Base-by-base conservation (phyloP, 1,284 basidiomycete species). In the Moesziomyces globuligerus region DNA sequence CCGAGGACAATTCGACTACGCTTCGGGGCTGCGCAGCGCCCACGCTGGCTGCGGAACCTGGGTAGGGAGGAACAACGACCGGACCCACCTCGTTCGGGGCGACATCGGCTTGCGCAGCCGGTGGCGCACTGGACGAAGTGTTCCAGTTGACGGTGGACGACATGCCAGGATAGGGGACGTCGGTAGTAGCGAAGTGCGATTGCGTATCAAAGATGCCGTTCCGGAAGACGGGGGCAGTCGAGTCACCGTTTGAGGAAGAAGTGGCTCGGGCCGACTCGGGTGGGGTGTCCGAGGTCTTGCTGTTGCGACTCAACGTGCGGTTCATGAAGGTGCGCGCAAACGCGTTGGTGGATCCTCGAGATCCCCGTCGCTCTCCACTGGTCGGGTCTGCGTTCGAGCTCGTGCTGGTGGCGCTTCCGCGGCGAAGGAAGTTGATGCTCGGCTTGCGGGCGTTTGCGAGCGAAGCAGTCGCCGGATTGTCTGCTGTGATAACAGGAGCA, bases 381-480 rank as follows among this genome's bases (percentile, higher is more conserved):
- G 24, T 36, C 21, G 36, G 41, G 18, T 61, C 56, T 37, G 48
- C 21, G 4, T 48, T 54, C 18, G 56, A 52, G 43, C 34, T 25
- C 21, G 53, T 60, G 53, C 58, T 62, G 32, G 44, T 51, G 13
- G 54, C 57, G 26, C 64, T 72, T 4, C 50, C 36, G 13, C 59
- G 54, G 4, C 59, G 62, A 50, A 72, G 36, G 32, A 68, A 67
- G 47, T 55, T 68, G 52, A 72, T 55, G 34, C 62, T 72, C 5
- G 69, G 56, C 11, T 55, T 41, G 39, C 40, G 51, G 7, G 41
- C 58, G 3, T 37, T 48, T 17, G 49, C 42, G 32, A 47, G 51
- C 17, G 59, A 59, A 2, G 59, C 55, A n/a, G 62, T 58, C 8
- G 32, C 43, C 4, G 62, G 44, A 24, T 66, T 66, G 7, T 58